Percentiles rank a stretch among this genome's conserved stretches.
Conservation (phyloP, 202 grass and related monocot species). For the Carex arenaria region DNA sequence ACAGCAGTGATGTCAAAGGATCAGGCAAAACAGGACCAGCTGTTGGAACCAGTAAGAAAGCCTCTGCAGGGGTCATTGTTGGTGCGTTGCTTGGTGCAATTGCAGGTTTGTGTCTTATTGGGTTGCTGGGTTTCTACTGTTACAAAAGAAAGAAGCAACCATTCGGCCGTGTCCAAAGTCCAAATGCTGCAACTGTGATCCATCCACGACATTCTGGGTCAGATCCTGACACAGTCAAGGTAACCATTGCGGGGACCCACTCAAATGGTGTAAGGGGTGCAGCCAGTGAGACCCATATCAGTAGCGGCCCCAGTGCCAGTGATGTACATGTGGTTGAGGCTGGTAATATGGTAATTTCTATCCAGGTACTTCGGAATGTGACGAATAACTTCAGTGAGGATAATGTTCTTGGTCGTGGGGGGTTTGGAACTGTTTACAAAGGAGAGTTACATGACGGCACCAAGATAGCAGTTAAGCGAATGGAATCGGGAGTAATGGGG, state of each 20-base stretch:
- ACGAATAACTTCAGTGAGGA: slow-evolving; percentile 92
- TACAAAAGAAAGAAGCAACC: slow-evolving; percentile 73
- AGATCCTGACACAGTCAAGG: slow-evolving; percentile 74
- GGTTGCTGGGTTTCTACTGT: slow-evolving; percentile 69
- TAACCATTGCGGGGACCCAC: slow-evolving; percentile 53
- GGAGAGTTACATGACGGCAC: slow-evolving; percentile 94
- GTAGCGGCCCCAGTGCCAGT: slow-evolving; percentile 34
- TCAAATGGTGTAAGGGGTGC: slow-evolving; percentile 35
- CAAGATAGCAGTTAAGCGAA: slow-evolving; percentile 94
- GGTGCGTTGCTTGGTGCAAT: slow-evolving; percentile 49
- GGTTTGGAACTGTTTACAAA: slow-evolving; percentile 92
- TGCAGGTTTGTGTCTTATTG: slow-evolving; percentile 43
- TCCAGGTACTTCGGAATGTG: slow-evolving; percentile 90
- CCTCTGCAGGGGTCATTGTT: slow-evolving; percentile 51
- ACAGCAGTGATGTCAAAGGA: slow-evolving; percentile 5
- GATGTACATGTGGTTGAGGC: slow-evolving; percentile 81
- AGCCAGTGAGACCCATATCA: slow-evolving; percentile 46
- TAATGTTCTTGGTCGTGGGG: slow-evolving; percentile 81
- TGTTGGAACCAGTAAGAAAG: background rate
- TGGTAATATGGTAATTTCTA: slow-evolving; percentile 97
- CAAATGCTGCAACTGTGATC: slow-evolving; percentile 54
- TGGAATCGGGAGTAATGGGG: slow-evolving; percentile 92
- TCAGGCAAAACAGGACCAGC: background rate
- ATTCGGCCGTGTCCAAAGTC: slow-evolving; percentile 68
- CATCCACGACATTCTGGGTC: slow-evolving; percentile 74